These are phyloP conservation scores for Pelargonium cotyledonis DNA, from an alignment of 441 rosid species.

Conservation along the genomic window DNA sequence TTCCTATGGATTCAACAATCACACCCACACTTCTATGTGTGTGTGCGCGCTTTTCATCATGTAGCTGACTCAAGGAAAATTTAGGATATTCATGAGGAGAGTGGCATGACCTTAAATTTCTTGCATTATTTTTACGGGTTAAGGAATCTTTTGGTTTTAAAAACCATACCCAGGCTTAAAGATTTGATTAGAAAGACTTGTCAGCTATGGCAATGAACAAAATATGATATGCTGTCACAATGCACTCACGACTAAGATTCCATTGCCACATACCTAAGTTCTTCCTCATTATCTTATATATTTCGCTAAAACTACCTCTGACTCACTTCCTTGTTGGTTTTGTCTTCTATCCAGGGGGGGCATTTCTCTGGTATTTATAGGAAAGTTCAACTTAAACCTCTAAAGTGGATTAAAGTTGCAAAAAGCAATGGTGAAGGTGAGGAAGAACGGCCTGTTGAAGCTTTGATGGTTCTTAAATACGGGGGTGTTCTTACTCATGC, in stretches of 20 bases:
- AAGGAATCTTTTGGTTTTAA: background rate
- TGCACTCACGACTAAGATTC: background rate
- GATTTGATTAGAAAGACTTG: background rate
- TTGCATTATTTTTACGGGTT: background rate
- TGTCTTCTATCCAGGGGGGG: constrained; percentile 66
- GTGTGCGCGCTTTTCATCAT: background rate
- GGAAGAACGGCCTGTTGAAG: constrained; percentile 92
- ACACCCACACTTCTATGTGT: background rate
- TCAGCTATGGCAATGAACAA: constrained; percentile 1
- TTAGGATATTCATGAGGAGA: background rate
- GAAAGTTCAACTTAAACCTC: constrained; percentile 98
- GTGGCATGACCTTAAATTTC: constrained; percentile 2
- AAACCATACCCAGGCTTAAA: background rate
- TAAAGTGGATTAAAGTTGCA: constrained; percentile 81
- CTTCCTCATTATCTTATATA: background rate
- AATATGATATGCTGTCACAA: background rate
- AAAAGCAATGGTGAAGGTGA: constrained; percentile 81
- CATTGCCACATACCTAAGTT: background rate
- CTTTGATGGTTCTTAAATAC: constrained; percentile 97
- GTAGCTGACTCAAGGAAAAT: background rate
- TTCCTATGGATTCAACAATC: background rate
- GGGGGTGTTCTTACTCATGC: constrained; percentile 99
- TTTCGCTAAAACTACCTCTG: background rate
- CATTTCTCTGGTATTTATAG: constrained; percentile 99
- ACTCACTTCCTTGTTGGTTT: background rate